A percentile compares a stretch with the other conserved stretches of the same genome.
phyloP scores from a whole-genome alignment of 75 land plant species.

The Picea glauca region DNA sequence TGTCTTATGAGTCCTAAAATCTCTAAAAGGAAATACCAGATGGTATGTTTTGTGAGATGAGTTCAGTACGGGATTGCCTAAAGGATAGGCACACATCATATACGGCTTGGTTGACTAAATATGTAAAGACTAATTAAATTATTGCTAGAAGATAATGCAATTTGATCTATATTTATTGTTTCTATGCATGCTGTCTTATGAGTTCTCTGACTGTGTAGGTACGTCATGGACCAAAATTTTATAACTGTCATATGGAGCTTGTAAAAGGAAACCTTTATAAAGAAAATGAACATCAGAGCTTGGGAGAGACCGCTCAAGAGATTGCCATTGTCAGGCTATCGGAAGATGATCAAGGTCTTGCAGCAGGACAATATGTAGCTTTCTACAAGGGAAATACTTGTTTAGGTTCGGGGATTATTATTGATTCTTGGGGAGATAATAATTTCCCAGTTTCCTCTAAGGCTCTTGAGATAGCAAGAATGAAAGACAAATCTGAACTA shows the following conservation, averaged over 20 bases:
- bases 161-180: no score
- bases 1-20: neutral
- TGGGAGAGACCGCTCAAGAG: slow-evolving; percentile 21
- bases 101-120: neutral
- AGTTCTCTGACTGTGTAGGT: slow-evolving; percentile 45
- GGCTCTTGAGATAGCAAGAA: no score
- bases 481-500: no score
- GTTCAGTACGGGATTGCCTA: neutral
- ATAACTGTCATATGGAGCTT: slow-evolving; percentile 54
- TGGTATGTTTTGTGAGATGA: neutral
- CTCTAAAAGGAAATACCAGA: neutral
- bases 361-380: no score
- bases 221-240: slow-evolving; percentile 89
- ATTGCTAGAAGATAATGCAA: no score
- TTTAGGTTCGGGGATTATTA: no score
- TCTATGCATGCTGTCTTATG: neutral
- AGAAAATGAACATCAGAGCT: neutral
- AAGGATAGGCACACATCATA: neutral
- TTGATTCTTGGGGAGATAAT: no score
- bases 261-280: slow-evolving; percentile 11
- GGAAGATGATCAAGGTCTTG: slow-evolving; percentile 92
- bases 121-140: neutral
- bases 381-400: no score
- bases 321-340: slow-evolving; percentile 57
- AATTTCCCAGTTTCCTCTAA: no score